Conservation (phyloP, 192 early-diverging fungal species). For the Podila minutissima region DNA sequence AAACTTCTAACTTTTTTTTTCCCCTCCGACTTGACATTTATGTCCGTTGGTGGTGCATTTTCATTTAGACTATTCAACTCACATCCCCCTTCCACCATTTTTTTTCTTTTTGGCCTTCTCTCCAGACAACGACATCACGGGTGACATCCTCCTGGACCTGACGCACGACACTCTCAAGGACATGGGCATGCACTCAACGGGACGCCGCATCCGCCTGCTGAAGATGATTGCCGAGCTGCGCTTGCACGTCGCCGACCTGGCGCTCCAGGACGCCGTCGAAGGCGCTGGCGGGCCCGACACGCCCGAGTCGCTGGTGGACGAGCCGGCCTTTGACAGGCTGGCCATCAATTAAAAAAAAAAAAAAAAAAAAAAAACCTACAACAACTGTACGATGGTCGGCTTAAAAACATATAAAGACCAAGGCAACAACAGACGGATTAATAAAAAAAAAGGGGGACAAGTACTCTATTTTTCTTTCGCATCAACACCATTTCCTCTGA, state of each 20-base stretch:
- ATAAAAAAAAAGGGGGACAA: no score
- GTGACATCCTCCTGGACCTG: conserved; percentile 84
- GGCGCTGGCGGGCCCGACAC: background rate
- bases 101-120: background rate
- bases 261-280: conserved; percentile 36
- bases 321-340: conserved; percentile 1
- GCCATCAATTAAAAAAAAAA: conserved; percentile 17
- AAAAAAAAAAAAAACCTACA: no score
- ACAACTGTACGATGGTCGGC: no score
- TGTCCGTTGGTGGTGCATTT: background rate
- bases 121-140: conserved; percentile 81
- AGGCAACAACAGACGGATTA: no score
- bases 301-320: background rate
- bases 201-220: conserved; percentile 80
- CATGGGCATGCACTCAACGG: conserved; percentile 81
- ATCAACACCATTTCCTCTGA: no score
- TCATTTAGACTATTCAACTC: background rate
- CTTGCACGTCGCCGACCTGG: conserved; percentile 27
- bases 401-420: no score
- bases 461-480: no score
- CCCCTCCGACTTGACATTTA: no score
- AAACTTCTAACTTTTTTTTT: background rate
- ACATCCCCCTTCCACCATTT: background rate
- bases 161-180: conserved; percentile 84
- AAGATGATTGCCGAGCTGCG: conserved; percentile 47